Base-by-base conservation (phyloP, 352 stramenopile genomes). In the Phytopythium cucurbitacearum region DNA sequence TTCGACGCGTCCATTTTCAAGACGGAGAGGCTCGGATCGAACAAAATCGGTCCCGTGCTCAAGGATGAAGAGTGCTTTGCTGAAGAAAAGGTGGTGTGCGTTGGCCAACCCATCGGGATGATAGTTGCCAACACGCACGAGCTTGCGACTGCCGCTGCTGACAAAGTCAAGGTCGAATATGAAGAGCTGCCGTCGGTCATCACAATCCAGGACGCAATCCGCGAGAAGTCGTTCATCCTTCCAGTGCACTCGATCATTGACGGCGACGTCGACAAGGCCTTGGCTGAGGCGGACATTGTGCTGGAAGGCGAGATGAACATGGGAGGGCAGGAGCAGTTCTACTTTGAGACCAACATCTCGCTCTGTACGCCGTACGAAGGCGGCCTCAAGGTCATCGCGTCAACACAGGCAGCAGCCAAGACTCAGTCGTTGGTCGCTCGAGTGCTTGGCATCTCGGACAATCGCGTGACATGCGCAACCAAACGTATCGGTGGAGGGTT, bases 401-500 rank as follows among this genome's bases (percentile, higher is more conserved):
- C 94, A 1, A 98, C 95, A 0, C 96, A 99, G 73, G 92, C 91
- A 5, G 74, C 85, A 5, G 96, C 83, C 5, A 97, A 98, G 59
- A 97, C 93, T 0, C 96, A 99, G 60, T 71, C 80, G 3, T 75
- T 89, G 47, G 87, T 90, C 38, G 87, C 94, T 6, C 85, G 81
- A n/a, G 91, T 97, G 7, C 91, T 97, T 4, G 93, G 92, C 7
- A 87, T 98, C 10, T 85, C 88, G 3, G 77, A 77, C 9, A 87
- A 91, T 49, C 91, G 96, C 36, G 92, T 99, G 13, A 85, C 97
- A 37, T 94, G 87, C 21, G 76, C 78, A 15, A 89, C 92, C 13
- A 99, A 98, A 70, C 80, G 96, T 33, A 97, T 98, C 65, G 96
- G 96, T 43, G 96, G 96, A 55, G 96, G 91, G 9, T 99, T 99